Evolutionary conservation across 176 grass and related monocot species (phyloP), one percentile per base, ranked within the genome.

Genomic region (Carex cristatella): DNA sequence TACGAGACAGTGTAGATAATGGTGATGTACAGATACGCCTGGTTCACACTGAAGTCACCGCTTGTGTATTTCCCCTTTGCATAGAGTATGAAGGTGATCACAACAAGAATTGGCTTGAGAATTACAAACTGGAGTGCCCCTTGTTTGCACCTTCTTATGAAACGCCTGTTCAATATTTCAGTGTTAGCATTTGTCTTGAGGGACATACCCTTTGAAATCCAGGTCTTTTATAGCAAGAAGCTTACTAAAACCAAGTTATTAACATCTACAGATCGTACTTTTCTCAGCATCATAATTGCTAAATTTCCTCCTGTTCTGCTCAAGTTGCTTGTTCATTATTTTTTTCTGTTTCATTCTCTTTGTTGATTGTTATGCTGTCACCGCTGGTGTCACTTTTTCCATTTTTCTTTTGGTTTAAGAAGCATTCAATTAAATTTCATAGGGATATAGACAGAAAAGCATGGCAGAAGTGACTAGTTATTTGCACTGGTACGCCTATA

Each of bases 91-190:
- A 99, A 99, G 40, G 93, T 95, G 87, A 99, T 99, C 69, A 94
- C 91, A 57, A 99, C 96, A 78, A 99, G 91, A 81, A 99, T 95
- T 81, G 91, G 96, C 84, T 99, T 99, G 62, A 99, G 91, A 82
- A 99, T 99, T 85, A 99, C 96, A 87, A 99, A 99, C 79, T 99
- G 96, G 80, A 99, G 86, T 65, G 91, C 91, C 54, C 96, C 96
- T 94, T 99, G 96, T 84, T 95, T 99, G 88, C 96, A 99, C 87
- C 93, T 95, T 70, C 96, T 84, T 88, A 99, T 95, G 81, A 99
- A 99, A 51, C 96, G 96, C 84, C 96, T 99, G 90, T 91, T 90
- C 18, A 86, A 84, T 74, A 16, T 58, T 76, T 57, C 6, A 33
- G 13, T 79, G 53, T 79, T 79, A 79, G n/a, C 7, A 57, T 79